Evolutionary conservation across 371 early-diverging fungal genomes (phyloP).

Genomic region (Mortierella sp.): DNA sequence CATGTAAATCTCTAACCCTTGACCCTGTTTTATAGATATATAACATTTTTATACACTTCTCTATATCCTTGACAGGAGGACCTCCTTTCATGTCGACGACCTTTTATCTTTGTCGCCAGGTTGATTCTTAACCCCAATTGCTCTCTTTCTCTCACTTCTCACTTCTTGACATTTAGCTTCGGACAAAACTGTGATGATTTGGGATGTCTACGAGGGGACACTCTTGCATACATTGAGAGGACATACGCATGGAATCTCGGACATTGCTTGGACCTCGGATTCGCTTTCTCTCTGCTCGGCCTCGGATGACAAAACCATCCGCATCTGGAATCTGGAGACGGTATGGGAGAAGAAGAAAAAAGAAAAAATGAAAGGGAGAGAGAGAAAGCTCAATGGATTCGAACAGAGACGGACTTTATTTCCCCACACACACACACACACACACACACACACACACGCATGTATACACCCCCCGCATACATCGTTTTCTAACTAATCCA

Average conservation of each 20-base stretch:
- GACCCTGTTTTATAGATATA: neutral
- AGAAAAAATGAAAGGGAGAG: too few relatives aligned
- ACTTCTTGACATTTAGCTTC: slow-evolving; percentile 63
- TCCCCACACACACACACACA: too few relatives aligned
- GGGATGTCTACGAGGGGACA: slow-evolving; percentile 90
- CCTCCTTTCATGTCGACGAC: too few relatives aligned
- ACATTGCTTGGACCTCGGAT: slow-evolving; percentile 95
- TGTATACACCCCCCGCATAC: too few relatives aligned
- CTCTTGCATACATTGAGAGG: slow-evolving; percentile 90
- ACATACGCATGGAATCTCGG: slow-evolving; percentile 95
- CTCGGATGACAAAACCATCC: slow-evolving; percentile 94
- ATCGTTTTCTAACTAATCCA: neutral
- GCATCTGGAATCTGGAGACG: slow-evolving; percentile 87
- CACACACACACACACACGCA: too few relatives aligned
- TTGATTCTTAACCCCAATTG: neutral
- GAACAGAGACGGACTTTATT: too few relatives aligned
- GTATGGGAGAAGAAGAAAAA: slow-evolving; percentile 51
- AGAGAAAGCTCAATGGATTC: too few relatives aligned
- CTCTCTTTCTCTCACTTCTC: slow-evolving; percentile 2
- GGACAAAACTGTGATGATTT: slow-evolving; percentile 93
- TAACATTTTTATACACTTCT: neutral
- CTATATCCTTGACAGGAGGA: too few relatives aligned
- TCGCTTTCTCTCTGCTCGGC: slow-evolving; percentile 90
- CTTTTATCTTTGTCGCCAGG: neutral
- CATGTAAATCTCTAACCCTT: slow-evolving; percentile 75